These are phyloP conservation scores for Fusarium tanahbumbuense DNA, from an alignment of 2,329 filamentous ascomycete species.

Conservation along the genomic window DNA sequence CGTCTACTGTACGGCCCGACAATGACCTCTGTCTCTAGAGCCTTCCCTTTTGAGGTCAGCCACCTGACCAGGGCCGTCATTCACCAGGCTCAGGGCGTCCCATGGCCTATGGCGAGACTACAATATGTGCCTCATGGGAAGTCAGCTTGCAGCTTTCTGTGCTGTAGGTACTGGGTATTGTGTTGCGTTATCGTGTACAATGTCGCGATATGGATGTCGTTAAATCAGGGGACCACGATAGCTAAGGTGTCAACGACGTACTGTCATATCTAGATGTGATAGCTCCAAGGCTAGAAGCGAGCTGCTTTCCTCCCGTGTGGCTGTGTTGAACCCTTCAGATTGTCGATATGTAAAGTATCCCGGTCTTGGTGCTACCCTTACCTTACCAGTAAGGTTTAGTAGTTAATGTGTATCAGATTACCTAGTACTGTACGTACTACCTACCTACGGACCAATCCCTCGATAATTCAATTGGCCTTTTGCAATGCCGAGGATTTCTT, in stretches of 20 bases:
- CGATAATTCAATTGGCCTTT: slow-evolving; percentile 18
- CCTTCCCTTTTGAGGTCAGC: slow-evolving; percentile 43
- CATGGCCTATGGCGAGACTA: slow-evolving; percentile 37
- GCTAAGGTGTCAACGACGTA: background rate
- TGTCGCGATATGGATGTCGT: background rate
- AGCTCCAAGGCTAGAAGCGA: slow-evolving; percentile 21
- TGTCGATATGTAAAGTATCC: slow-evolving; percentile 13
- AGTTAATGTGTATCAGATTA: background rate
- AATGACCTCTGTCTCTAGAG: slow-evolving; percentile 34
- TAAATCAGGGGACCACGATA: background rate
- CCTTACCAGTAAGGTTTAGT: background rate
- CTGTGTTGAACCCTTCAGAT: slow-evolving; percentile 32
- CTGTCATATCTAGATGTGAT: slow-evolving; percentile 14
- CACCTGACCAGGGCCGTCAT: slow-evolving; percentile 40
- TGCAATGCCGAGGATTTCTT: slow-evolving; percentile 8
- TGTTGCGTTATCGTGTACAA: slow-evolving; percentile 1
- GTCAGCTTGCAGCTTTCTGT: background rate
- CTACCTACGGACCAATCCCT: slow-evolving; percentile 17
- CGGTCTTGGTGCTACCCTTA: slow-evolving; percentile 16
- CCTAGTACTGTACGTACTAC: too few species aligned
- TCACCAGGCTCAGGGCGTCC: slow-evolving; percentile 27
- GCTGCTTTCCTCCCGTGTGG: slow-evolving; percentile 32
- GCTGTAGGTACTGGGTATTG: background rate
- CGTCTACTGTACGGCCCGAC: slow-evolving; percentile 32
- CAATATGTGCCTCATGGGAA: background rate